Evolutionary conservation across 495 filamentous ascomycete species (phyloP).

Genomic region (Evernia prunastri): DNA sequence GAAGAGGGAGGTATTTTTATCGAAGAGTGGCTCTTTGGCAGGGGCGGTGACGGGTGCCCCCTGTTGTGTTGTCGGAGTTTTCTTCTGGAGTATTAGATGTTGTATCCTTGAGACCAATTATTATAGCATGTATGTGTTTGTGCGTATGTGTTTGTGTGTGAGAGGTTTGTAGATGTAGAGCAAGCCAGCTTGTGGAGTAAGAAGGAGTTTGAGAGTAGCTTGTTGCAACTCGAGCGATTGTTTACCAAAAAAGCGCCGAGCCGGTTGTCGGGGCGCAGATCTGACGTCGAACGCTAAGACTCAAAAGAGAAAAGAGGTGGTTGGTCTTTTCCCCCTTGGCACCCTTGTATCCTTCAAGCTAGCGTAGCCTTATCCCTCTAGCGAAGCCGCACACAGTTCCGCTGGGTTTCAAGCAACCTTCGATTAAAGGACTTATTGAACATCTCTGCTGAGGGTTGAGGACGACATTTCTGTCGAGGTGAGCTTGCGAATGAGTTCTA

Average conservation of each 20-base stretch:
- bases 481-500: slow-evolving; percentile 22
- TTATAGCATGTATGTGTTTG: neutral
- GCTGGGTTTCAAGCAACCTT: slow-evolving; percentile 1
- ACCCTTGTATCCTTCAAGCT: neutral
- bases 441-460: slow-evolving; percentile 47
- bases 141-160: slow-evolving; percentile 10
- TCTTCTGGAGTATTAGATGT: slow-evolving; percentile 6
- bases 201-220: neutral
- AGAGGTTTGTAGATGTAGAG: slow-evolving; percentile 24
- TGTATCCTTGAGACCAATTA: neutral
- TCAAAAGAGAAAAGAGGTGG: neutral
- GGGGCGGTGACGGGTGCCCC: slow-evolving; percentile 13
- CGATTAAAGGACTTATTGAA: slow-evolving; percentile 25
- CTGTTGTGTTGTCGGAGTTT: slow-evolving; percentile 8
- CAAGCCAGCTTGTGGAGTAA: slow-evolving; percentile 22
- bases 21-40: slow-evolving; percentile 6
- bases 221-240: neutral
- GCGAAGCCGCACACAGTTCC: slow-evolving; percentile 20
- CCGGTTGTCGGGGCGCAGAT: neutral
- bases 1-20: neutral
- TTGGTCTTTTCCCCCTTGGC: slow-evolving; percentile 3
- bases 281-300: neutral
- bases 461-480: slow-evolving; percentile 55
- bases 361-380: slow-evolving; percentile 11
- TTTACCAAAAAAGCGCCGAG: neutral